These are phyloP conservation scores for Zoysia pacifica DNA, from an alignment of 176 grass and related monocot species.

Conservation along the genomic window DNA sequence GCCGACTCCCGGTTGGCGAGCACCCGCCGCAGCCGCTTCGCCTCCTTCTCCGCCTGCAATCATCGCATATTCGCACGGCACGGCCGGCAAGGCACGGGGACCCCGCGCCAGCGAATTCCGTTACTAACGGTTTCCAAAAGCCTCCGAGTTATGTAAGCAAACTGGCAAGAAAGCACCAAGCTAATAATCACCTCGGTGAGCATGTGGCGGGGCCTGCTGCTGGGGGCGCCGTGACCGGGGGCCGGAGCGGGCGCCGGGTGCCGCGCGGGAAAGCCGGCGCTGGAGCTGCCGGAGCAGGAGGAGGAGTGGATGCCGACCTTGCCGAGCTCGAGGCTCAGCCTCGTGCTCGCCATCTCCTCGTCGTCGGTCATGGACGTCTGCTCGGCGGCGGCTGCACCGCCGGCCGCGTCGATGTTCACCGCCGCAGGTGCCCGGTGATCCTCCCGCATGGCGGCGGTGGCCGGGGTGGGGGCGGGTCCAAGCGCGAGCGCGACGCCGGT, in stretches of 20 bases:
- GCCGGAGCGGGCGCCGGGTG: neutral
- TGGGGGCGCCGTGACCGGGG: neutral
- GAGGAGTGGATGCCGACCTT: conserved; percentile 36
- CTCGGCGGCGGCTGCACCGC: neutral
- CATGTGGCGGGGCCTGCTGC: conserved; percentile 40
- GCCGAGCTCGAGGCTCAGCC: conserved; percentile 43
- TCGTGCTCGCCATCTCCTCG: conserved; percentile 33
- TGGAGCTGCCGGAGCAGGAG: conserved; percentile 40
- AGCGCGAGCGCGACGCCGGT: conserved; percentile 10
- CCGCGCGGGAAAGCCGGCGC: neutral
- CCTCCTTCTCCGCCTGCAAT: conserved; percentile 67
- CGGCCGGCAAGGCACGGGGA: no score
- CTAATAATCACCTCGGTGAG: conserved; percentile 59
- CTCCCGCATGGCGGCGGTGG: neutral
- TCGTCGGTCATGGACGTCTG: neutral
- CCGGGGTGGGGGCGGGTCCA: neutral
- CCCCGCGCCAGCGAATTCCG: no score
- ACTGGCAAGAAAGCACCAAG: no score
- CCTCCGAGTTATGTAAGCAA: no score
- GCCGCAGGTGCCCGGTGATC: neutral
- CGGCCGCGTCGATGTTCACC: neutral
- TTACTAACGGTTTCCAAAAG: no score
- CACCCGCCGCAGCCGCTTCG: conserved; percentile 64
- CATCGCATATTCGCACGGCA: neutral
- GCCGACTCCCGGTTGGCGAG: conserved; percentile 83